Percentiles rank a stretch among this genome's conserved stretches.
Conservation (phyloP, 352 stramenopile genomes). For the Blastocystis sp. region DNA sequence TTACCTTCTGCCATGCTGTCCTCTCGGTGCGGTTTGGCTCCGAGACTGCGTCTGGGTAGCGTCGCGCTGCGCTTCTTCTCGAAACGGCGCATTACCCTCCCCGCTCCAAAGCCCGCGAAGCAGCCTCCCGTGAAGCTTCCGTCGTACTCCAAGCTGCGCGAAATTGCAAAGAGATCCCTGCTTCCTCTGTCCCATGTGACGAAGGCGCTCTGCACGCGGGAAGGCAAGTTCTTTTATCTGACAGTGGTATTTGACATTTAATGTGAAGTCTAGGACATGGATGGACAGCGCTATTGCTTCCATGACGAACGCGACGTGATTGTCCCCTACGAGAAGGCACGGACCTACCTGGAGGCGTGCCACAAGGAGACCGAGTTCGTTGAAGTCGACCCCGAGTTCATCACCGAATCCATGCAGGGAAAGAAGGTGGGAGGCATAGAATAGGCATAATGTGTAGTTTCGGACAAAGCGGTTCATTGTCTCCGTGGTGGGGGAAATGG, state of each 20-base stretch:
- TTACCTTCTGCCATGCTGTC: too few species aligned
- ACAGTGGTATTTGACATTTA: background rate
- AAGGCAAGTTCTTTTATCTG: conserved; percentile 18
- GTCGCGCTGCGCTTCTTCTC: background rate
- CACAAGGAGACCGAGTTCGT: conserved; percentile 38
- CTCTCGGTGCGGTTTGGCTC: too few species aligned
- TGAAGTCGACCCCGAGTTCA: conserved; percentile 47
- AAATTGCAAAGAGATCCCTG: conserved; percentile 18
- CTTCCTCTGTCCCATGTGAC: conserved; percentile 37
- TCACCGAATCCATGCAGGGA: background rate
- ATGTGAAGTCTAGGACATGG: conserved; percentile 46
- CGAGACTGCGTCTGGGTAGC: too few species aligned
- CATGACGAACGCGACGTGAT: conserved; percentile 34
- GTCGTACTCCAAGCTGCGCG: conserved; percentile 34
- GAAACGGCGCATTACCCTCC: background rate
- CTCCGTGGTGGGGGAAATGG: conserved; percentile 55
- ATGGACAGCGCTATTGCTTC: conserved; percentile 18
- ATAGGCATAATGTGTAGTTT: background rate
- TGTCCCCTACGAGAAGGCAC: conserved; percentile 22
- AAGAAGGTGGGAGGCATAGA: background rate
- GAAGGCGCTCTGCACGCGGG: conserved; percentile 50
- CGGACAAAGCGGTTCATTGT: background rate
- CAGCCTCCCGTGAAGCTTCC: background rate
- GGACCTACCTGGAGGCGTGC: conserved; percentile 13
- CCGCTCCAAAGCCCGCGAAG: background rate